Base-by-base conservation (phyloP, 1,284 basidiomycete genomes). In the Hymenochaete sp. region DNA sequence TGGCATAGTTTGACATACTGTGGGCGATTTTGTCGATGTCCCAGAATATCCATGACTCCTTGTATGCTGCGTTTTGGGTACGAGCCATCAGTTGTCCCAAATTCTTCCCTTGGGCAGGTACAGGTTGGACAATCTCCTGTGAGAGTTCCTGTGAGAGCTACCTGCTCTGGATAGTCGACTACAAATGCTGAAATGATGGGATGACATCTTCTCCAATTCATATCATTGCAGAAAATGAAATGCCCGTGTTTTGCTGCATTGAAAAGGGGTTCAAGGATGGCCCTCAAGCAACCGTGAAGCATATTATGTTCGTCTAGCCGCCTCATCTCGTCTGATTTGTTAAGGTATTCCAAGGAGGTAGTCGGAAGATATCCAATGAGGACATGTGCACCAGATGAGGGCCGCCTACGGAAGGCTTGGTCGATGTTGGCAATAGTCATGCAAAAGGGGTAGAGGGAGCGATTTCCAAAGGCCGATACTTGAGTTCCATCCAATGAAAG, bases 391-490 rank as follows among this genome's bases (percentile, higher is more conserved):
- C 52, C 52, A 14, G 44, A 32, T 1, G 45, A 46, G 0, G 56
- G 52, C 35, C 55, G 52, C 14, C 49, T 41, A 1, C 47, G 53
- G 10, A 56, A 41, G n/a, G 41, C 36, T 25, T 51, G 52, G 1
- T 55, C 50, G 1, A 62, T 51, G 44, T 60, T 59, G 1, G 55
- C 59, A 27, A 61, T 42, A 3, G 57, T 57, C 9, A 61, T 37
- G 29, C 58, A 57, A 1, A 60, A 54, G 1, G 55, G 59, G 28
- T 57, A 59, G 1, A 56, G 56, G 3, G 37, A 35, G 11, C 52
- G 53, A 25, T 47, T 45, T n/a, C 58, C 51, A 42, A 57, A 55
- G 9, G 48, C 32, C 1, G 53, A 53, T 9, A 59, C 46, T 22
- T 55, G 52, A 1, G 56, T 57, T 33, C 57, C 57, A 33, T 55